phyloP scores from a whole-genome alignment of 2,329 filamentous ascomycete species.

The Aspergillus neotritici region DNA sequence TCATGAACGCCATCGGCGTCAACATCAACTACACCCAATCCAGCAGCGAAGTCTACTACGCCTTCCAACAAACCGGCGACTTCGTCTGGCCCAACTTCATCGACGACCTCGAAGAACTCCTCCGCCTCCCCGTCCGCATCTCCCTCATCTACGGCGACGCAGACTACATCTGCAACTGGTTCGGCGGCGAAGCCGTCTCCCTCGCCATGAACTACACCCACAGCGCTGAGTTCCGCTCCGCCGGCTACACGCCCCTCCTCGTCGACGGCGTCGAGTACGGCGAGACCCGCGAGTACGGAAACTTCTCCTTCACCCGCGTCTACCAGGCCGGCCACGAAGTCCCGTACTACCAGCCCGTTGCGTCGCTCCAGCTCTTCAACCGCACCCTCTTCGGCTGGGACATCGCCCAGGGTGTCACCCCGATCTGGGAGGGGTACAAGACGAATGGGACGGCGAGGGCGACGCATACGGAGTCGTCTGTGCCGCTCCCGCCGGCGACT shows the following conservation, averaged over 20 bases:
- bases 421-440: slow-evolving; percentile 30
- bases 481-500: slow-evolving; percentile 27
- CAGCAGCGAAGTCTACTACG: slow-evolving; percentile 39
- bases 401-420: slow-evolving; percentile 47
- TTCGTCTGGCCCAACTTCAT: slow-evolving; percentile 60
- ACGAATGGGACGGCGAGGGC: slow-evolving; percentile 39
- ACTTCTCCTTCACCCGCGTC: slow-evolving; percentile 62
- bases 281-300: slow-evolving; percentile 69
- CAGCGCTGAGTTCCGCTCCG: slow-evolving; percentile 53
- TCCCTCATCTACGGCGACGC: slow-evolving; percentile 66
- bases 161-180: slow-evolving; percentile 52
- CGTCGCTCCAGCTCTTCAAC: slow-evolving; percentile 55
- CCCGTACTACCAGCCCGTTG: slow-evolving; percentile 54
- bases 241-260: slow-evolving; percentile 67
- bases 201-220: slow-evolving; percentile 52
- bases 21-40: slow-evolving; percentile 55
- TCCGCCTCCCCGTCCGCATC: slow-evolving; percentile 59
- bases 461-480: slow-evolving; percentile 42
- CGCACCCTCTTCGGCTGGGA: slow-evolving; percentile 54
- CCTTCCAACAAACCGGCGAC: slow-evolving; percentile 53
- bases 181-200: slow-evolving; percentile 70
- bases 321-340: slow-evolving; percentile 63
- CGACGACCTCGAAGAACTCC: slow-evolving; percentile 54
- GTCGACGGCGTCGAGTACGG: slow-evolving; percentile 64
- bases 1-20: slow-evolving; percentile 58